Evolutionary conservation across 225 moss, liverwort and hornwort genomes (phyloP).

Genomic region (Marchantia paleacea): DNA sequence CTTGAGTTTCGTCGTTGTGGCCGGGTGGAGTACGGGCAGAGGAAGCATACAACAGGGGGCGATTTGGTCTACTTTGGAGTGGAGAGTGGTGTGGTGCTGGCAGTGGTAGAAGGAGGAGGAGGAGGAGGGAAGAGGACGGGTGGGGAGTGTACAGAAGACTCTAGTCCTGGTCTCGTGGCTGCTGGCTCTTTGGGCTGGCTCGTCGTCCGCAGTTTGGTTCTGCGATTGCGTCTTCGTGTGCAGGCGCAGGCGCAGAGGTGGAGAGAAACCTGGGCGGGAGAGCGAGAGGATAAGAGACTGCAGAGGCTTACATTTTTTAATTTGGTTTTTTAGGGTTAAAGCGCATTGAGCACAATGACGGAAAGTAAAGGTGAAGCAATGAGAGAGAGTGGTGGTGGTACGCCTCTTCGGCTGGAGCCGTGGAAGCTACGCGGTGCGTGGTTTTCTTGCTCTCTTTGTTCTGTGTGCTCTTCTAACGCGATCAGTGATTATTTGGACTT

Average conservation of each 20-base stretch:
- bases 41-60: slow-evolving; percentile 9
- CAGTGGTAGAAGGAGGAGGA: slow-evolving; percentile 1
- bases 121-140: background rate
- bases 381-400: slow-evolving; percentile 43
- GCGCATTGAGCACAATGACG: slow-evolving; percentile 35
- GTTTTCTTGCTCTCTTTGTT: slow-evolving; percentile 1
- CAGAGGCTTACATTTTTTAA: slow-evolving; percentile 1
- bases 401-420: slow-evolving; percentile 46
- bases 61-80: slow-evolving; percentile 22
- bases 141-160: slow-evolving; percentile 24
- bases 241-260: background rate
- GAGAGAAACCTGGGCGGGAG: background rate
- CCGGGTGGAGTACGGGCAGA: slow-evolving; percentile 9
- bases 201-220: background rate
- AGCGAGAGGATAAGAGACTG: slow-evolving; percentile 3
- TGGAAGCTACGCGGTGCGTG: slow-evolving; percentile 59
- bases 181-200: background rate
- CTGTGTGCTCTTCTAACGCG: background rate
- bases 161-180: background rate
- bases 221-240: background rate
- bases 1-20: slow-evolving; percentile 23
- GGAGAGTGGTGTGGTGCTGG: background rate
- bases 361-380: slow-evolving; percentile 46
- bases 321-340: slow-evolving; percentile 40
- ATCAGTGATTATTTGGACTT: background rate